Evolutionary conservation across 176 grass and related monocot species (phyloP).

Genomic region (Hordeum marinum): DNA sequence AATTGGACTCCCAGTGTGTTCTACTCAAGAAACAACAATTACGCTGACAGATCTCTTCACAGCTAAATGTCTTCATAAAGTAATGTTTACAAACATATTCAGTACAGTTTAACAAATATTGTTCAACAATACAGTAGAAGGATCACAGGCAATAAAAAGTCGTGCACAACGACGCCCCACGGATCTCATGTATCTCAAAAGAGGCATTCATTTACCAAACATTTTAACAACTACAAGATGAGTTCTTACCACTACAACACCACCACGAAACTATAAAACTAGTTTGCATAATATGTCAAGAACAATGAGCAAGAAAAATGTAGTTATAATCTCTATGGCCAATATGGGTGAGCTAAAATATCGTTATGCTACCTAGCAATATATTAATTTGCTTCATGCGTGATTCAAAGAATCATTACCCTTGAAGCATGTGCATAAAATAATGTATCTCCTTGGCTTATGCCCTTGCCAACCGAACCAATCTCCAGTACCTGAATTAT

Average conservation of each 20-base stretch:
- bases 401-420: constrained; percentile 44
- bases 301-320: background rate
- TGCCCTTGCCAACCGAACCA: constrained; percentile 79
- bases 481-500: constrained; percentile 76
- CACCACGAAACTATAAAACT: background rate
- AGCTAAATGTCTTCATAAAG: background rate
- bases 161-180: background rate
- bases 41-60: background rate
- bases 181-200: background rate
- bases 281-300: background rate
- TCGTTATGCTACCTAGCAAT: background rate
- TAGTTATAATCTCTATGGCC: background rate
- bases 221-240: background rate
- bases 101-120: background rate
- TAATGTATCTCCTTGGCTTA: constrained; percentile 48
- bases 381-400: background rate
- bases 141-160: background rate
- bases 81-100: constrained; percentile 9
- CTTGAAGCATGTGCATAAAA: constrained; percentile 76
- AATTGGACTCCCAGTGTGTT: background rate
- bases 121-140: background rate
- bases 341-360: constrained; percentile 1
- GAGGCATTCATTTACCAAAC: background rate
- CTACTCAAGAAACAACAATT: constrained; percentile 12
- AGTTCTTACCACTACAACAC: background rate